These are phyloP conservation scores for Buddleja alternifolia DNA, from an alignment of 257 asterid species.

Conservation along the genomic window DNA sequence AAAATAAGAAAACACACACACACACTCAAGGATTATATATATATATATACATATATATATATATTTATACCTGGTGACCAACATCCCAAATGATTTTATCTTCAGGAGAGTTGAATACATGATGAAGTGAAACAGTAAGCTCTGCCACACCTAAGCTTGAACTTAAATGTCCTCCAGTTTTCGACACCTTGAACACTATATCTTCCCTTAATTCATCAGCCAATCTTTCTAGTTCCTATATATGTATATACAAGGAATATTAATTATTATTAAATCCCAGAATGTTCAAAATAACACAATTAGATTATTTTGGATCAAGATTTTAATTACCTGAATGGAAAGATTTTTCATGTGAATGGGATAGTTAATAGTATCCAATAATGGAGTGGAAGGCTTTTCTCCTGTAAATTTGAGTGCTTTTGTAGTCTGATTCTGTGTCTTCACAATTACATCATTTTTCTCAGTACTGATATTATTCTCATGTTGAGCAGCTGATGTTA, in stretches of 20 bases:
- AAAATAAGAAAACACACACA: too few species aligned
- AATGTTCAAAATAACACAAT: background rate
- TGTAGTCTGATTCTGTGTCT: background rate
- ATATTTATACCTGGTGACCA: constrained; percentile 50
- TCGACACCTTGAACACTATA: constrained; percentile 45
- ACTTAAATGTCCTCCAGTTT: constrained; percentile 58
- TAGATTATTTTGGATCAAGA: background rate
- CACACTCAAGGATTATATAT: too few species aligned
- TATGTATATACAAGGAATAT: background rate
- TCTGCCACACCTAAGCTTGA: constrained; percentile 55
- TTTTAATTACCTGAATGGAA: constrained; percentile 37
- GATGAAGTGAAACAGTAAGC: constrained; percentile 58
- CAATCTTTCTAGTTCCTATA: constrained; percentile 41
- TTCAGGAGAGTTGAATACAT: constrained; percentile 51
- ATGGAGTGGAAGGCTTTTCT: constrained; percentile 47
- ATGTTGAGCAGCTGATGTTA: constrained; percentile 32
- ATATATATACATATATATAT: background rate
- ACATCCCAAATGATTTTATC: constrained; percentile 66
- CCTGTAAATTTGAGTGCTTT: constrained; percentile 51
- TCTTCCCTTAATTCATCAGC: constrained; percentile 54
- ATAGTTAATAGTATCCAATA: constrained; percentile 49
- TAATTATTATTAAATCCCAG: background rate
- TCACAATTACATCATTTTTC: background rate
- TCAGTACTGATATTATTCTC: constrained; percentile 24
- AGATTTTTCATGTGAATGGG: constrained; percentile 61